These are phyloP conservation scores for Chalciporus piperatus DNA, from an alignment of 768 basidiomycete species.

Conservation along the genomic window DNA sequence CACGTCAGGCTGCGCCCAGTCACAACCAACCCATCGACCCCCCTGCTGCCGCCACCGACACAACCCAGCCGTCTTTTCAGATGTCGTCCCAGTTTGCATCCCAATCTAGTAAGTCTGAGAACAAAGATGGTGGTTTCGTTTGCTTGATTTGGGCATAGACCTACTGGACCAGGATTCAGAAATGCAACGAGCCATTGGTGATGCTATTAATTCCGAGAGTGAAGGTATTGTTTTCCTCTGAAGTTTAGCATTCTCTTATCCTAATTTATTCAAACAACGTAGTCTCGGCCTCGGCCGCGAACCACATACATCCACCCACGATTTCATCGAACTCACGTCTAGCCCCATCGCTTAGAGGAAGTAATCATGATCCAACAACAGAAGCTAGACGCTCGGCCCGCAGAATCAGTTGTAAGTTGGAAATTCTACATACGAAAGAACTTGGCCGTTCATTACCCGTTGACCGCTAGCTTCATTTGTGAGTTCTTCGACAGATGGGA, in stretches of 20 bases:
- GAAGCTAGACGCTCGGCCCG: conserved; percentile 9
- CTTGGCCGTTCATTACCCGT: conserved; percentile 1
- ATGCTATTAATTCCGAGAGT: conserved; percentile 51
- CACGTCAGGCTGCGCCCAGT: conserved; percentile 11
- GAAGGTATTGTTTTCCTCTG: conserved; percentile 24
- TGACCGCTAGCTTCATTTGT: conserved; percentile 27
- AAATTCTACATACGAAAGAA: background rate
- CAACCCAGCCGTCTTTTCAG: conserved; percentile 50
- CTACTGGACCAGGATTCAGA: conserved; percentile 68
- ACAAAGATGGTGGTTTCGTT: background rate
- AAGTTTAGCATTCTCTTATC: background rate
- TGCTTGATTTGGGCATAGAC: conserved; percentile 38
- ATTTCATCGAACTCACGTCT: conserved; percentile 11
- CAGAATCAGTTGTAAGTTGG: conserved; percentile 18
- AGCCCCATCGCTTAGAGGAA: conserved; percentile 12
- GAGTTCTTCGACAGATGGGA: conserved; percentile 20
- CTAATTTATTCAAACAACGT: background rate
- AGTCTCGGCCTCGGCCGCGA: conserved; percentile 15
- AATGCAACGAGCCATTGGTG: conserved; percentile 64
- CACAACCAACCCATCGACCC: conserved; percentile 36
- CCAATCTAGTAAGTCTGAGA: conserved; percentile 51
- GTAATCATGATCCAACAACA: background rate
- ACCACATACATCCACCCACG: conserved; percentile 2
- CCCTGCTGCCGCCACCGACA: conserved; percentile 52
- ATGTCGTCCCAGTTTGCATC: conserved; percentile 49